Evolutionary conservation across 2,329 filamentous ascomycete species (phyloP).

Genomic region (Colletotrichum aenigma): DNA sequence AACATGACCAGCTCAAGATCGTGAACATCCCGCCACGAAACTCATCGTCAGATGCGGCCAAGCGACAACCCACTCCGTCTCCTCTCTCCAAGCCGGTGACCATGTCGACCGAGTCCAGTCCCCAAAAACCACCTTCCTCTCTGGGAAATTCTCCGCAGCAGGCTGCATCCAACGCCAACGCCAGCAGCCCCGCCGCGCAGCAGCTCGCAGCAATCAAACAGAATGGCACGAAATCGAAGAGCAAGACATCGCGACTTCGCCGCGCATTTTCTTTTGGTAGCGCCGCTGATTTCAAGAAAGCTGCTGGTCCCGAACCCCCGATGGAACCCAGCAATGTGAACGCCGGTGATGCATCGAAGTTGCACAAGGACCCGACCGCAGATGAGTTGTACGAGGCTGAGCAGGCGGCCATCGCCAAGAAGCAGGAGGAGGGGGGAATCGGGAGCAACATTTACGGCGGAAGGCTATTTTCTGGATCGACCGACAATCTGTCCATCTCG

Average conservation of each 20-base stretch:
- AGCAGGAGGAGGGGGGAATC: constrained; percentile 90
- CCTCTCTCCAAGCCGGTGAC: constrained; percentile 75
- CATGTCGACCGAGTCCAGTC: constrained; percentile 59
- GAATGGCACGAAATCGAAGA: constrained; percentile 77
- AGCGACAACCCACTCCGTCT: constrained; percentile 70
- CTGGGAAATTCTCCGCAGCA: constrained; percentile 32
- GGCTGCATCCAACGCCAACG: constrained; percentile 35
- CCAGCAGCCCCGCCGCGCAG: constrained; percentile 75
- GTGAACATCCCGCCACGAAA: constrained; percentile 65
- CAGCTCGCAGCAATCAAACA: constrained; percentile 88
- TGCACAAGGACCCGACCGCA: constrained; percentile 67
- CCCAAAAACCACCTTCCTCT: constrained; percentile 44
- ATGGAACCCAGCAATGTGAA: constrained; percentile 3
- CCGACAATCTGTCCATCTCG: constrained; percentile 91
- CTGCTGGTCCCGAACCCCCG: constrained; percentile 52
- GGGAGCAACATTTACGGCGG: constrained; percentile 94
- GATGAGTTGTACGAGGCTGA: constrained; percentile 80
- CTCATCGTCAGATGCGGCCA: constrained; percentile 69
- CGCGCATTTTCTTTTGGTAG: constrained; percentile 97
- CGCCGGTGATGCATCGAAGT: constrained; percentile 47
- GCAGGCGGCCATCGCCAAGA: constrained; percentile 87
- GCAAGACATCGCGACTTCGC: constrained; percentile 84
- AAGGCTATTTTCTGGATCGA: constrained; percentile 86
- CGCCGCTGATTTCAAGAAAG: constrained; percentile 84
- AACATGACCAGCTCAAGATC: constrained; percentile 58